Conservation (phyloP, 306 rosid species). For the Ziziphus jujuba region DNA sequence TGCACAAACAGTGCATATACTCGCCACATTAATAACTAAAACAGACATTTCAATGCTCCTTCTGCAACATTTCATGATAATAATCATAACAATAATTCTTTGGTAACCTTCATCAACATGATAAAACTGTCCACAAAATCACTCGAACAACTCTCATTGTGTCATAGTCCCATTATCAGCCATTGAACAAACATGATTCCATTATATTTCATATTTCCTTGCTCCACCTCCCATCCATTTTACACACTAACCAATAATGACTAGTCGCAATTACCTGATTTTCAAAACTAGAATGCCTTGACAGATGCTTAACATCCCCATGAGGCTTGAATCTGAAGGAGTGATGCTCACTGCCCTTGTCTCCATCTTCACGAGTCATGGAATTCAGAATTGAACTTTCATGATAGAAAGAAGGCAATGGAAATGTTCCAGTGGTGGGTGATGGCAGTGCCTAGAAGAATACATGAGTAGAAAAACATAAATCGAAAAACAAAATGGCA, state of each 20-base stretch:
- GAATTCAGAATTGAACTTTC: slow-evolving; percentile 33
- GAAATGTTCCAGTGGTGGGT: slow-evolving; percentile 80
- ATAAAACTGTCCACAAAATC: too few relatives aligned
- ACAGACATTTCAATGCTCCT: too few relatives aligned
- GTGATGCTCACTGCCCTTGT: slow-evolving; percentile 23
- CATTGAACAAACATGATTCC: too few relatives aligned
- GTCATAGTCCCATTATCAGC: too few relatives aligned
- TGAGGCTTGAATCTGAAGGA: slow-evolving; percentile 34
- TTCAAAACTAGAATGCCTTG: slow-evolving; percentile 27
- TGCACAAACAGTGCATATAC: too few relatives aligned
- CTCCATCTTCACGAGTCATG: slow-evolving; percentile 28
- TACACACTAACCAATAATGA: neutral
- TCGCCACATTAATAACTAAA: too few relatives aligned
- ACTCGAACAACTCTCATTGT: too few relatives aligned
- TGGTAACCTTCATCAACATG: too few relatives aligned
- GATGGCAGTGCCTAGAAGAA: slow-evolving; percentile 64
- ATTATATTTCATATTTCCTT: too few relatives aligned
- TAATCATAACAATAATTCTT: too few relatives aligned
- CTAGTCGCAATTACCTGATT: slow-evolving; percentile 47
- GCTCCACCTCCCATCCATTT: neutral
- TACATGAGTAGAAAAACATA: neutral
- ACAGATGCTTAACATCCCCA: slow-evolving; percentile 25
- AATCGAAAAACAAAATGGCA: neutral
- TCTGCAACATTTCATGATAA: too few relatives aligned
- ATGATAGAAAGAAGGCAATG: slow-evolving; percentile 29